phyloP scores from a whole-genome alignment of 2,329 filamentous ascomycete genomes.

The Meredithiella fracta region DNA sequence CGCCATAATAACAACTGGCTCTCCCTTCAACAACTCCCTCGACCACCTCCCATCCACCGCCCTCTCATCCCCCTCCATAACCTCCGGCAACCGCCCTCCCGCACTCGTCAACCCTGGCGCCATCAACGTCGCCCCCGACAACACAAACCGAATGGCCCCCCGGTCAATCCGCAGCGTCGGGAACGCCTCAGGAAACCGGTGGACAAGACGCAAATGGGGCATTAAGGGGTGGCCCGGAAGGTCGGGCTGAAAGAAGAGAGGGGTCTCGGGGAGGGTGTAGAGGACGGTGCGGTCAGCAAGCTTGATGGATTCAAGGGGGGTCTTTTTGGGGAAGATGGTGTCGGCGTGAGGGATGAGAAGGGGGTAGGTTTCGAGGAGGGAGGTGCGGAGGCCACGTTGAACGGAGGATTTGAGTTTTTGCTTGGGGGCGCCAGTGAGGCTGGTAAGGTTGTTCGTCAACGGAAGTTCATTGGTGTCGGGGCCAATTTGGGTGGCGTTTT shows the following conservation, averaged over 20 bases:
- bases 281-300: conserved; percentile 79
- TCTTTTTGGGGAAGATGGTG: conserved; percentile 88
- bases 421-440: conserved; percentile 62
- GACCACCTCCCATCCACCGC: conserved; percentile 40
- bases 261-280: conserved; percentile 61
- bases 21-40: conserved; percentile 57
- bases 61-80: conserved; percentile 25
- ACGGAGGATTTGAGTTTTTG: conserved; percentile 96
- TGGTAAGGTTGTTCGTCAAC: conserved; percentile 21
- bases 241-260: conserved; percentile 83
- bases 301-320: conserved; percentile 78
- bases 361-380: conserved; percentile 71
- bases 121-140: conserved; percentile 89
- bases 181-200: conserved; percentile 75
- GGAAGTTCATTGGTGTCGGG: neutral
- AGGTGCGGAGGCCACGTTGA: conserved; percentile 70
- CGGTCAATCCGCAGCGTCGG: conserved; percentile 79
- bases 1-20: conserved; percentile 74
- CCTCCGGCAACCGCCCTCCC: conserved; percentile 61
- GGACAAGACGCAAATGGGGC: conserved; percentile 76
- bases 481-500: conserved; percentile 3
- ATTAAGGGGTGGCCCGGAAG: conserved; percentile 47
- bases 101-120: conserved; percentile 76
- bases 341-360: conserved; percentile 77
- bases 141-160: conserved; percentile 90